A percentile compares a stretch with the other conserved stretches of the same genome.
Conservation (phyloP, 1,139 yeast genomes). For the Taphrina sp. region DNA sequence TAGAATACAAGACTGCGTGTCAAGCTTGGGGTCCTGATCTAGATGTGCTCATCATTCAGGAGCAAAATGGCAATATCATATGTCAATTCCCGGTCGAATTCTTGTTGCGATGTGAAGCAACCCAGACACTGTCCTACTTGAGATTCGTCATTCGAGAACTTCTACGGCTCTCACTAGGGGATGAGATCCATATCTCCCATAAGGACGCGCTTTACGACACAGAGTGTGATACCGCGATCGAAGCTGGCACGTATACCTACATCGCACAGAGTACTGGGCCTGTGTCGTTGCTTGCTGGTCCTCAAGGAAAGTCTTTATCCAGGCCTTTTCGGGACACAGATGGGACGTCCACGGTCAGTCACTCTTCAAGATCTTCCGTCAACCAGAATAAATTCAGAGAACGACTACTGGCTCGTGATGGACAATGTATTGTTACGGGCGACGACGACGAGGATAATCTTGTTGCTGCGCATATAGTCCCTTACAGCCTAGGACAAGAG, state of each 20-base stretch:
- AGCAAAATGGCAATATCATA: background rate
- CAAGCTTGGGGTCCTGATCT: background rate
- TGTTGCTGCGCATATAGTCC: conserved; percentile 5
- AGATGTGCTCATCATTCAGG: background rate
- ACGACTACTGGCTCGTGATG: background rate
- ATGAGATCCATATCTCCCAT: background rate
- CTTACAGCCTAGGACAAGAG: conserved; percentile 6
- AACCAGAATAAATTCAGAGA: conserved; percentile 2
- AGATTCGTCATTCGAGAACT: background rate
- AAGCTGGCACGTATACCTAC: background rate
- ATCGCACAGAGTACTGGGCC: too few relatives aligned
- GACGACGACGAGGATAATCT: background rate
- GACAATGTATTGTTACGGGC: background rate
- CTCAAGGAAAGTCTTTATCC: background rate
- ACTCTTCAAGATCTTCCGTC: conserved; percentile 1
- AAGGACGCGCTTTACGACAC: background rate
- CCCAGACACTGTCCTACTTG: background rate
- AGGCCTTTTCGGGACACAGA: conserved; percentile 1
- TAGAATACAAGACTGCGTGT: background rate
- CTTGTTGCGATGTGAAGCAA: background rate
- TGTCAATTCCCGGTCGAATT: background rate
- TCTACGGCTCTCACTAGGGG: background rate
- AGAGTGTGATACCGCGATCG: background rate
- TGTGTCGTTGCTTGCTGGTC: background rate
- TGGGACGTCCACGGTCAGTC: background rate